These are phyloP conservation scores for Hypomyces rosellus DNA, from an alignment of 2,329 filamentous ascomycete genomes.

Conservation along the genomic window DNA sequence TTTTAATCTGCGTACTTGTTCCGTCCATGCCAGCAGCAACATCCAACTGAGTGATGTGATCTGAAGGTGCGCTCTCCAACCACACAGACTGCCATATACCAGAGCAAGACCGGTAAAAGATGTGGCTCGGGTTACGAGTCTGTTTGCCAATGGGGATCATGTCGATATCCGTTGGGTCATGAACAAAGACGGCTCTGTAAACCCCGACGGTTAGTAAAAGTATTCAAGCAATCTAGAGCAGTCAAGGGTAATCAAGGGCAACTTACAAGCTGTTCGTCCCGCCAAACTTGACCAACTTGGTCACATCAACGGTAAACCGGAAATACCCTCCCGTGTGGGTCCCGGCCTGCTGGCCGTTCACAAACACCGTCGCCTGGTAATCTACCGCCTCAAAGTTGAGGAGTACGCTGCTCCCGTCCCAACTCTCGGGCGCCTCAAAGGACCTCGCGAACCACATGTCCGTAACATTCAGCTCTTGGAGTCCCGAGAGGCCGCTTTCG, in stretches of 20 bases:
- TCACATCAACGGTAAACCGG: conserved; percentile 54
- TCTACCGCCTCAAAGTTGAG: conserved; percentile 55
- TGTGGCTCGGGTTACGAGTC: conserved; percentile 49
- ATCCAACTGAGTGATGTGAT: conserved; percentile 54
- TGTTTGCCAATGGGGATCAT: conserved; percentile 64
- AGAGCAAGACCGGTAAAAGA: conserved; percentile 67
- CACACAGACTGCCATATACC: conserved; percentile 72
- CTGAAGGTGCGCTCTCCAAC: conserved; percentile 55
- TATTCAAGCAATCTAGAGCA: not conserved
- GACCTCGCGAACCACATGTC: conserved; percentile 46
- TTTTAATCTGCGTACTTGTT: conserved; percentile 29
- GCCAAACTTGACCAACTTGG: conserved; percentile 33
- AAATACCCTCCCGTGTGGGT: conserved; percentile 57
- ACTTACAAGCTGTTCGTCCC: conserved; percentile 49
- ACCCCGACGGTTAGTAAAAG: not conserved
- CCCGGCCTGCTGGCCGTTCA: conserved; percentile 48
- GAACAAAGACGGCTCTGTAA: conserved; percentile 54
- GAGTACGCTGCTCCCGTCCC: conserved; percentile 38
- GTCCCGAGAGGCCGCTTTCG: conserved; percentile 42
- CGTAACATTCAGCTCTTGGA: conserved; percentile 35
- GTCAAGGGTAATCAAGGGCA: not conserved
- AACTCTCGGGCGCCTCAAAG: conserved; percentile 43
- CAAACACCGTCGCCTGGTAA: conserved; percentile 50
- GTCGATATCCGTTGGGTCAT: conserved; percentile 58
- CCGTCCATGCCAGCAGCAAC: conserved; percentile 52